phyloP scores from a whole-genome alignment of 1,284 basidiomycete genomes.

The Heliocybe sulcata region DNA sequence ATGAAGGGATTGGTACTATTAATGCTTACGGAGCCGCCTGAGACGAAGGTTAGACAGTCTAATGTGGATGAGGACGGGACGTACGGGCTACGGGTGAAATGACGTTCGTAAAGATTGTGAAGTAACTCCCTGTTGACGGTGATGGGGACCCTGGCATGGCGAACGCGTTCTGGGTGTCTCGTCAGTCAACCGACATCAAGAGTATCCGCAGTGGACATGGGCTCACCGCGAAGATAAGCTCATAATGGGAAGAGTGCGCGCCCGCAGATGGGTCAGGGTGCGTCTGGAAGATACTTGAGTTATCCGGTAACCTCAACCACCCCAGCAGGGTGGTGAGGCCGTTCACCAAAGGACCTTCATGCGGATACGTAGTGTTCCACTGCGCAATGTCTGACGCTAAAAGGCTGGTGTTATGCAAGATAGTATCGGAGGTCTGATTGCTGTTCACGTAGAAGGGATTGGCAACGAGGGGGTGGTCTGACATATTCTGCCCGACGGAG shows the following conservation, averaged over 20 bases:
- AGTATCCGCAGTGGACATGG: not conserved
- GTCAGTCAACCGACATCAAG: not conserved
- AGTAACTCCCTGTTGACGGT: conserved; percentile 3
- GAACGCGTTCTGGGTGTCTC: conserved; percentile 3
- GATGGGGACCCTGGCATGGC: conserved; percentile 1
- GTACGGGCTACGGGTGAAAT: conserved; percentile 7
- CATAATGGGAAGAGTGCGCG: conserved; percentile 10
- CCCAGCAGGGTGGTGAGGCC: conserved; percentile 15
- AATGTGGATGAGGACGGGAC: not conserved
- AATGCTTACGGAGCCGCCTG: conserved; percentile 13
- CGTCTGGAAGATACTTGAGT: conserved; percentile 9
- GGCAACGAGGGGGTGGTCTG: conserved; percentile 25
- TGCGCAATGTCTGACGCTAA: conserved; percentile 10
- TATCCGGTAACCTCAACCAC: conserved; percentile 11
- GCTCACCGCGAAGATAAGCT: conserved; percentile 10
- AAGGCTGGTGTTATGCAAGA: conserved; percentile 15
- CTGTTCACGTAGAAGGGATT: conserved; percentile 23
- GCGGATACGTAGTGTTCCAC: conserved; percentile 20
- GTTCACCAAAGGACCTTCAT: conserved; percentile 8
- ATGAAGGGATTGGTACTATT: conserved; percentile 17
- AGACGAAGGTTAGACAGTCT: not conserved
- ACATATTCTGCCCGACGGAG: conserved; percentile 37
- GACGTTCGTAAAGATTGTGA: conserved; percentile 4
- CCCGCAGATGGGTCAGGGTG: conserved; percentile 14
- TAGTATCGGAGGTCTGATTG: conserved; percentile 18